phyloP scores from a whole-genome alignment of 805 yeast species.

The Lipomyces starkeyi region DNA sequence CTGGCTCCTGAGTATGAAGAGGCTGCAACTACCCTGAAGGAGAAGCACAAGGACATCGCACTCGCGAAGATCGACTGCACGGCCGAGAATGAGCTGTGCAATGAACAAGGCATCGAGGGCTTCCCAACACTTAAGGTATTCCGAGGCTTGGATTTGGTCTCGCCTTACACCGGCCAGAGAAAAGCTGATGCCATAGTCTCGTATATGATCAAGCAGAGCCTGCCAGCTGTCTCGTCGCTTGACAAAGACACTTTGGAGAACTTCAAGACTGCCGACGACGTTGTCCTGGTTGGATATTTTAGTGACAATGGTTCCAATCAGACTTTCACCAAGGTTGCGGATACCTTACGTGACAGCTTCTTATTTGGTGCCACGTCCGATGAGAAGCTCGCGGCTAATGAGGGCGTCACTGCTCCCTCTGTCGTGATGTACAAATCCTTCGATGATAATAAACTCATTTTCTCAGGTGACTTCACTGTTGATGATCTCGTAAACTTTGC shows the following conservation, averaged over 20 bases:
- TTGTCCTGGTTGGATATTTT: conserved; percentile 57
- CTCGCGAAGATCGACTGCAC: conserved; percentile 89
- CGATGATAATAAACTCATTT: conserved; percentile 45
- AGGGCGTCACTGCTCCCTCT: conserved; percentile 53
- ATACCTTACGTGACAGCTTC: conserved; percentile 64
- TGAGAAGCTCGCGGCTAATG: conserved; percentile 50
- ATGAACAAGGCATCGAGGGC: conserved; percentile 70
- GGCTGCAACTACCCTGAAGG: conserved; percentile 70
- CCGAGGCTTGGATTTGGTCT: conserved; percentile 57
- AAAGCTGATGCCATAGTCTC: conserved; percentile 75
- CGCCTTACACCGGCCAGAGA: conserved; percentile 86
- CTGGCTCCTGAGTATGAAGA: conserved; percentile 78
- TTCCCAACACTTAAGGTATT: conserved; percentile 85
- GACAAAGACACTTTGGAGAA: conserved; percentile 58
- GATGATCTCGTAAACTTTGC: conserved; percentile 56
- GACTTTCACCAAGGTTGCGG: conserved; percentile 70
- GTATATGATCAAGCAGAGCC: conserved; percentile 79
- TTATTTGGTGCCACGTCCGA: conserved; percentile 60
- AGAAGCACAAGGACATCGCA: conserved; percentile 65
- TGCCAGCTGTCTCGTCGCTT: conserved; percentile 71
- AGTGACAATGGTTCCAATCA: conserved; percentile 60
- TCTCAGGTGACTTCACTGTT: conserved; percentile 45
- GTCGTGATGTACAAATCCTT: conserved; percentile 52
- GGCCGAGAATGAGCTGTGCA: conserved; percentile 73
- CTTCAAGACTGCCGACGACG: conserved; percentile 51